Conservation (phyloP, 2,329 filamentous ascomycete species). For the Thelonectria blattea region DNA sequence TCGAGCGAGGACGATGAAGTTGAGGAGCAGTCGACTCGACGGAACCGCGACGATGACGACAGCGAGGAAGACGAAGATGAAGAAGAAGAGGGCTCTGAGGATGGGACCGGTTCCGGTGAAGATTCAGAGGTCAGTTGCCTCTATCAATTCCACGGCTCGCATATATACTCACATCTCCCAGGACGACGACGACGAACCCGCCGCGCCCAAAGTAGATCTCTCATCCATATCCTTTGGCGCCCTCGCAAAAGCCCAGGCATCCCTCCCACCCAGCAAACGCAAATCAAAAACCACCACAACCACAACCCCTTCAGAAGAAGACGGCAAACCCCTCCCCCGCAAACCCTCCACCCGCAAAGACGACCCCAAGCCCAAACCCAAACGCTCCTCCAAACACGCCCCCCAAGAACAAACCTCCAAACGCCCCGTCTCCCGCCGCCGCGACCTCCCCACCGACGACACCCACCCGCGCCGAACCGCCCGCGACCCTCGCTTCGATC, state of each 20-base stretch:
- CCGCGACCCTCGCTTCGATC: conserved; percentile 90
- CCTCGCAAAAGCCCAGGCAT: conserved; percentile 84
- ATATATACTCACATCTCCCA: conserved; percentile 8
- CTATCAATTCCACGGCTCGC: conserved; percentile 12
- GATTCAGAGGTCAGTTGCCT: conserved; percentile 36
- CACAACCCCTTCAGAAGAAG: conserved; percentile 35
- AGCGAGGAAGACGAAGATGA: conserved; percentile 43
- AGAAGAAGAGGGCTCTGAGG: conserved; percentile 27
- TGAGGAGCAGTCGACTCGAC: conserved; percentile 38
- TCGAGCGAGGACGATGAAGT: conserved; percentile 40
- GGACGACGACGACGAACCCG: conserved; percentile 36
- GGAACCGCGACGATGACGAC: conserved; percentile 33
- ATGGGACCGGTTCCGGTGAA: conserved; percentile 35
- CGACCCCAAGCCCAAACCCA: conserved; percentile 36
- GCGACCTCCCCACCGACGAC: conserved; percentile 66
- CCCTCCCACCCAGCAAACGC: conserved; percentile 52
- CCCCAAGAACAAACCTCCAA: conserved; percentile 84
- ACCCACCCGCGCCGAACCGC: conserved; percentile 55
- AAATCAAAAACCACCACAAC: conserved; percentile 34
- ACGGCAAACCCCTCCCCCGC: conserved; percentile 37
- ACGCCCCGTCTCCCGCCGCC: conserved; percentile 79
- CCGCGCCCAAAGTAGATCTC: conserved; percentile 50
- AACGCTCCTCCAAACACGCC: conserved; percentile 80
- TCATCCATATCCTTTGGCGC: conserved; percentile 83
- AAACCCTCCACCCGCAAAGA: conserved; percentile 42